Evolutionary conservation across 495 filamentous ascomycete genomes (phyloP).

Genomic region (Penicillium argentinense): DNA sequence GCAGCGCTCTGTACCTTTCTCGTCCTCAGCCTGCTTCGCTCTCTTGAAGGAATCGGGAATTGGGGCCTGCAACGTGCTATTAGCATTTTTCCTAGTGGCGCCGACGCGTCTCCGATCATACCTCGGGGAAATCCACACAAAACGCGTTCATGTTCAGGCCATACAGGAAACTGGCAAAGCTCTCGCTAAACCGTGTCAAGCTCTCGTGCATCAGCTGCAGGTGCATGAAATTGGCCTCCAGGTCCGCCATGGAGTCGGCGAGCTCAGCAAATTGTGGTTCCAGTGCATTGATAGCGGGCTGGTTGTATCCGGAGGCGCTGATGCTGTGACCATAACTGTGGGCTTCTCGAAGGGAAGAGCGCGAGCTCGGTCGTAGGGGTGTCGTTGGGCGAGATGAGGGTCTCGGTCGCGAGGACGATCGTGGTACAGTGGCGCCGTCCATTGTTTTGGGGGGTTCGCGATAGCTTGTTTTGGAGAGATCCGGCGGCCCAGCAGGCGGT

Average conservation of each 20-base stretch:
- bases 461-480: background rate
- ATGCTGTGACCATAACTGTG: constrained; percentile 52
- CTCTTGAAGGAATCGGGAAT: constrained; percentile 72
- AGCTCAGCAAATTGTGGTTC: constrained; percentile 92
- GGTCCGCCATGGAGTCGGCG: constrained; percentile 88
- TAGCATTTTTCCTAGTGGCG: background rate
- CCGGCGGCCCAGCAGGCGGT: too few relatives aligned
- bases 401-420: constrained; percentile 43
- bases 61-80: constrained; percentile 48
- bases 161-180: constrained; percentile 92
- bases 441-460: constrained; percentile 20
- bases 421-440: constrained; percentile 28
- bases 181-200: constrained; percentile 89
- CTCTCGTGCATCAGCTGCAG: constrained; percentile 97
- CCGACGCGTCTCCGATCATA: constrained; percentile 28
- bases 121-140: constrained; percentile 97
- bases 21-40: constrained; percentile 55
- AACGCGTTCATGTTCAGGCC: constrained; percentile 99
- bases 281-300: constrained; percentile 76
- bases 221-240: constrained; percentile 97
- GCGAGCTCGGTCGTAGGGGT: constrained; percentile 86
- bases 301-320: constrained; percentile 45
- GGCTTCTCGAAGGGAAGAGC: constrained; percentile 77
- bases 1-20: constrained; percentile 32
- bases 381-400: constrained; percentile 81